Percentiles rank a stretch among this genome's conserved stretches.
These are phyloP conservation scores for Allium cepa DNA, from an alignment of 106 monocot genomes.

Conservation along the genomic window DNA sequence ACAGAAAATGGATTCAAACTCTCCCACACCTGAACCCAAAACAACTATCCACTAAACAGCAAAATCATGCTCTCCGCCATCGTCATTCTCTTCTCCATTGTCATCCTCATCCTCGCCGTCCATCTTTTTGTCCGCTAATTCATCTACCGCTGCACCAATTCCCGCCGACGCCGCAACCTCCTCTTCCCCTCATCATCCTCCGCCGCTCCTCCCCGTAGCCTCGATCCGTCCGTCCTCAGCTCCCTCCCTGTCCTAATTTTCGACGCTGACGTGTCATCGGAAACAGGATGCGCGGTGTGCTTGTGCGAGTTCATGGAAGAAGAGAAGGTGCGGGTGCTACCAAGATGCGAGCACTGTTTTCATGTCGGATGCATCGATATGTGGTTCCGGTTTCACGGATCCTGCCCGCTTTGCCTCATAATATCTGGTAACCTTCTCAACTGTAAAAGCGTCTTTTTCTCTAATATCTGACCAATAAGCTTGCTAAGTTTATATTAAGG, in stretches of 20 bases:
- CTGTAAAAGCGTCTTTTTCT: no score
- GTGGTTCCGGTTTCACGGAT: constrained; percentile 31
- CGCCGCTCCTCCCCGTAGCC: constrained; percentile 8
- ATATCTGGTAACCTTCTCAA: no score
- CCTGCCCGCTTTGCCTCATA: constrained; percentile 37
- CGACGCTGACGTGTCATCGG: constrained; percentile 1
- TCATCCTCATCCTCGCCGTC: constrained; percentile 23
- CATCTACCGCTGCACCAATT: constrained; percentile 6
- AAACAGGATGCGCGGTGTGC: constrained; percentile 36
- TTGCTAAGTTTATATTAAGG: no score
- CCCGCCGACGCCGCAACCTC: constrained; percentile 10
- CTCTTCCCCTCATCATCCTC: not conserved
- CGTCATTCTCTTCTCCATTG: constrained; percentile 18
- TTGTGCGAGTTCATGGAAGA: constrained; percentile 29
- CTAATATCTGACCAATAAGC: no score
- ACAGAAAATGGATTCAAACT: constrained; percentile 3
- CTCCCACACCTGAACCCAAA: not conserved
- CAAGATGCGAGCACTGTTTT: constrained; percentile 36
- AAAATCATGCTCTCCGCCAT: constrained; percentile 23
- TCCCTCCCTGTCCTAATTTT: constrained; percentile 21
- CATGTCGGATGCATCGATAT: constrained; percentile 39
- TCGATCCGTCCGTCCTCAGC: constrained; percentile 17
- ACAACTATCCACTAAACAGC: constrained; percentile 16
- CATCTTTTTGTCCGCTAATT: constrained; percentile 22
- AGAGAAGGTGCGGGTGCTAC: constrained; percentile 27